These are phyloP conservation scores for Epicoccum sorghinum DNA, from an alignment of 2,329 filamentous ascomycete species.

Conservation along the genomic window DNA sequence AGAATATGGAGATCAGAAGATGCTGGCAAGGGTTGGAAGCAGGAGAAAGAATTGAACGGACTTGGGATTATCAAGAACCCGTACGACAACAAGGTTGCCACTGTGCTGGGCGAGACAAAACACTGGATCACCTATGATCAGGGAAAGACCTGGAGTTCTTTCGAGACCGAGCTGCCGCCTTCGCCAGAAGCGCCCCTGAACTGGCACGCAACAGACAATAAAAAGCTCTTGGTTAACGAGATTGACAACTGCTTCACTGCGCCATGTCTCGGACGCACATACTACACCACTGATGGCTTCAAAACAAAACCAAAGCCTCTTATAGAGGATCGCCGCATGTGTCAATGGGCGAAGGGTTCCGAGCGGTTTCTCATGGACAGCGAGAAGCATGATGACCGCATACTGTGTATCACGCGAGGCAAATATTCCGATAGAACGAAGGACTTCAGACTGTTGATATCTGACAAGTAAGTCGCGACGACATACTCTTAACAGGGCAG, in stretches of 20 bases:
- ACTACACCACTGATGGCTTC: conserved; percentile 89
- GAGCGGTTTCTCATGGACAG: conserved; percentile 74
- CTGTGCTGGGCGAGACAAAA: conserved; percentile 72
- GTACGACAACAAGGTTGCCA: conserved; percentile 78
- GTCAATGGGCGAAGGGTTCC: conserved; percentile 85
- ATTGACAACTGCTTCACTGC: conserved; percentile 47
- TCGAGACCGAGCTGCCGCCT: conserved; percentile 63
- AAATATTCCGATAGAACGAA: conserved; percentile 72
- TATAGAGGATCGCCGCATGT: conserved; percentile 72
- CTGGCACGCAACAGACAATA: conserved; percentile 83
- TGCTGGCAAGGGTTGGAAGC: conserved; percentile 78
- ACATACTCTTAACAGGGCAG: background rate
- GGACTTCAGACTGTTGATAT: conserved; percentile 79
- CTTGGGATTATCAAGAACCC: conserved; percentile 75
- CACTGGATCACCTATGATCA: conserved; percentile 87
- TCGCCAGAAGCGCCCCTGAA: conserved; percentile 67
- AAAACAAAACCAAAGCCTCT: conserved; percentile 68
- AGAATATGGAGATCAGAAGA: conserved; percentile 79
- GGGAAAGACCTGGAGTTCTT: conserved; percentile 80
- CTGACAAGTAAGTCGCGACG: conserved; percentile 63
- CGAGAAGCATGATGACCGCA: conserved; percentile 67
- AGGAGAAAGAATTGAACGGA: conserved; percentile 65
- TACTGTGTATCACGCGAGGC: conserved; percentile 81
- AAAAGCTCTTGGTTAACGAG: conserved; percentile 81
- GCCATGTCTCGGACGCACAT: conserved; percentile 54